Base-by-base conservation (phyloP, 768 basidiomycete species). In the Termitomyces sp. region DNA sequence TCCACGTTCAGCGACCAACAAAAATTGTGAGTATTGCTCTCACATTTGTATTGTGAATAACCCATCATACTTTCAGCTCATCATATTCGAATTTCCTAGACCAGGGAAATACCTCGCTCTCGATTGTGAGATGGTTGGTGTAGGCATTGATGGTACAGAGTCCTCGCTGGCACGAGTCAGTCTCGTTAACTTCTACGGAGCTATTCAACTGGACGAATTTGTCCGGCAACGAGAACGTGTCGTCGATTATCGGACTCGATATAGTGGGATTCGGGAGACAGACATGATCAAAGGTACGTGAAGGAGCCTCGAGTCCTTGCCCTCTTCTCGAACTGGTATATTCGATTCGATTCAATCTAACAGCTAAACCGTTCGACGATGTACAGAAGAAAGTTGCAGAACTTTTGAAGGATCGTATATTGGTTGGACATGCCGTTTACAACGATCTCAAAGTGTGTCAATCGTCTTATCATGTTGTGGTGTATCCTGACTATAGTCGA, bases 81-180 rank as follows among this genome's bases (percentile, higher is more conserved):
- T 34, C 24, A 47, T 55, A 39, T 52, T 39, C 37, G 13, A 39
- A 55, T 54, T 33, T 49, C 49, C 20, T 54, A 85, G 86, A 48
- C 82, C 84, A 4, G 88, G 88, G 49, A 87, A 82, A 66, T 89
- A 89, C 61, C 73, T 97, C 44, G 85, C 93, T 0, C 75, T 99
- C 29, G 96, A 99, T 71, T 98, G 96, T 65, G 96, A 98, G 72
- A 97, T 98, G 94, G 95, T 98, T 12, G 94, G 94, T 5, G 82
- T 96, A n/a, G 94, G 94, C 0, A 78, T 84, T n/a, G 79, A 86
- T 26, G 92, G 92, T 22, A 72, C 71, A 3, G 92, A 96, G 68
- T 93, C 90, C 0, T 87, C 88, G 0, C 80, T 97, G 15, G 95
- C 94, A 1, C 86, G 95, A 33, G 90, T 96, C 61, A 91, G 89